Percentiles rank a stretch among this genome's conserved stretches.
Evolutionary conservation across 176 grass and related monocot genomes (phyloP).

Genomic region (Paspalum notatum): DNA sequence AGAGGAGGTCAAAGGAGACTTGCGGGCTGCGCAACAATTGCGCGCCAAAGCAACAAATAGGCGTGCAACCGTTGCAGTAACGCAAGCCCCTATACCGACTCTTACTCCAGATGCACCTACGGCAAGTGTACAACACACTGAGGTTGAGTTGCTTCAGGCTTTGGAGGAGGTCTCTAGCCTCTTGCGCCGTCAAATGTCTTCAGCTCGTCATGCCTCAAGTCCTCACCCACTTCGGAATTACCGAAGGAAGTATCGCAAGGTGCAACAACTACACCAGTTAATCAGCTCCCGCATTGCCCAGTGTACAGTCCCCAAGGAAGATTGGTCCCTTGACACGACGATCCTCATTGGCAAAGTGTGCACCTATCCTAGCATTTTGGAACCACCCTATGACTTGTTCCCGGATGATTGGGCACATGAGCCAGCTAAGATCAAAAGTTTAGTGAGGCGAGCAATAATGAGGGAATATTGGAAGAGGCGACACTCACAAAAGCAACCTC

Average conservation of each 20-base stretch:
- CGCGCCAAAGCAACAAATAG: background rate
- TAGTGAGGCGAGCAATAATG: background rate
- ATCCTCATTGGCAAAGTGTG: background rate
- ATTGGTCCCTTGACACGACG: background rate
- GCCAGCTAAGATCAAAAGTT: background rate
- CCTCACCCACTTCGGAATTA: background rate
- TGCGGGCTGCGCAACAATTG: background rate
- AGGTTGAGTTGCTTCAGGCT: background rate
- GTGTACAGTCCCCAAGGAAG: background rate
- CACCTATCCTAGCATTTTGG: background rate
- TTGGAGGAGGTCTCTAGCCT: background rate
- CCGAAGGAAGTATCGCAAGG: background rate
- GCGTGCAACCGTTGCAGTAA: background rate
- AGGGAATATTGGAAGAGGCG: background rate
- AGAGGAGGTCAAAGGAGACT: background rate
- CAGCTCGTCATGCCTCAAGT: background rate
- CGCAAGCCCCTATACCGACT: rapidly evolving
- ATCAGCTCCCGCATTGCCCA: background rate
- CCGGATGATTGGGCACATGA: background rate
- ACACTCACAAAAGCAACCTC: background rate
- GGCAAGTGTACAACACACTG: rapidly evolving
- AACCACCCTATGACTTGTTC: background rate
- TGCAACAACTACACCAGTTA: background rate
- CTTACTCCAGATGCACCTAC: background rate
- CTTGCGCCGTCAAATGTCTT: background rate